Conservation (phyloP, 2,329 filamentous ascomycete species). For the Fusarium heterosporum region DNA sequence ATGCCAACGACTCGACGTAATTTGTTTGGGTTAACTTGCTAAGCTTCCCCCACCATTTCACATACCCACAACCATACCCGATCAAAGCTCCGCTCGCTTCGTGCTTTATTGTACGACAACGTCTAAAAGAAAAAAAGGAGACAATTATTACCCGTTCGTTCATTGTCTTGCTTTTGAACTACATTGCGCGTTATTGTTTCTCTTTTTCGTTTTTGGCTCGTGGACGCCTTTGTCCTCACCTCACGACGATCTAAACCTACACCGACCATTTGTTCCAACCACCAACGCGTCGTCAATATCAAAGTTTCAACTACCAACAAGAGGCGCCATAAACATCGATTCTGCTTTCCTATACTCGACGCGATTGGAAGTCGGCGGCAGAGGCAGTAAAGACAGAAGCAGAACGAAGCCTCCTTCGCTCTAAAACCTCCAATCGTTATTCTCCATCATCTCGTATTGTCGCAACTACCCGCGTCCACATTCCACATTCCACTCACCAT, state of each 20-base stretch:
- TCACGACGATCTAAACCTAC: conserved; percentile 23
- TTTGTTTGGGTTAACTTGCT: conserved; percentile 36
- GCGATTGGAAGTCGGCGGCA: conserved; percentile 28
- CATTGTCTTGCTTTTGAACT: conserved; percentile 16
- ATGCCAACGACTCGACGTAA: conserved; percentile 39
- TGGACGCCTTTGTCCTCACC: conserved; percentile 2
- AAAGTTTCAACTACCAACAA: conserved; percentile 27
- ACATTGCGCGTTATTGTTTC: conserved; percentile 11
- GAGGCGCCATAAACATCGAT: conserved; percentile 20
- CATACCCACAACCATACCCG: conserved; percentile 33
- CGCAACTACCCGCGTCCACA: conserved; percentile 34
- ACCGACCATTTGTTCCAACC: conserved; percentile 15
- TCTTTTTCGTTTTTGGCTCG: conserved; percentile 7
- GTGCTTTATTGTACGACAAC: conserved; percentile 26
- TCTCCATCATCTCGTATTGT: conserved; percentile 26
- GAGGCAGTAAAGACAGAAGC: conserved; percentile 33
- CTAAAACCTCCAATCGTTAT: conserved; percentile 16
- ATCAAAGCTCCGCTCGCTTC: conserved; percentile 39
- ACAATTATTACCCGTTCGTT: conserved; percentile 18
- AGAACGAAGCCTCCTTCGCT: conserved; percentile 17
- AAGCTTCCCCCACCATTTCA: conserved; percentile 34
- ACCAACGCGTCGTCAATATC: conserved; percentile 26
- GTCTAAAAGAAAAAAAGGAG: conserved; percentile 12
- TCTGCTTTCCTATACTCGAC: conserved; percentile 1
- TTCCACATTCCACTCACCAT: conserved; percentile 54